These are phyloP conservation scores for Apiotrichum mycotoxinovorans DNA, from an alignment of 1,284 basidiomycete species.

Conservation along the genomic window DNA sequence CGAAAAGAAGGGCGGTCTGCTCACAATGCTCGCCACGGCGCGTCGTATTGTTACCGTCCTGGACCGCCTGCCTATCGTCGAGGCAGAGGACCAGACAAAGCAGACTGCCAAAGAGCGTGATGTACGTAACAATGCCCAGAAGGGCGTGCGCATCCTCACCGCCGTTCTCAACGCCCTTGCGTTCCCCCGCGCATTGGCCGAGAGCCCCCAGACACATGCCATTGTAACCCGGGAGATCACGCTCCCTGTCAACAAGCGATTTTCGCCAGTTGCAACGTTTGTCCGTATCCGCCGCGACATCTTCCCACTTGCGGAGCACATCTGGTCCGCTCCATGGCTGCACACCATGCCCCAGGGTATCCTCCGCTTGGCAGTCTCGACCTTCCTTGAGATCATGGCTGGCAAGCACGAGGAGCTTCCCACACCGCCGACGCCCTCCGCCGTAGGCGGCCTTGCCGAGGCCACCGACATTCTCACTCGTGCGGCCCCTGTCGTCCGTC, in stretches of 20 bases:
- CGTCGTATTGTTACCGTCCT: slow-evolving; percentile 60
- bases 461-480: slow-evolving; percentile 7
- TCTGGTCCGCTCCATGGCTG: slow-evolving; percentile 87
- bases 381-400: slow-evolving; percentile 74
- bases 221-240: slow-evolving; percentile 21
- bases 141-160: slow-evolving; percentile 53
- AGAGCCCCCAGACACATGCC: slow-evolving; percentile 71
- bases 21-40: slow-evolving; percentile 63
- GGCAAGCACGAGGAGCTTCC: slow-evolving; percentile 70
- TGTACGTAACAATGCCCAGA: slow-evolving; percentile 38
- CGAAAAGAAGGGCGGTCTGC: slow-evolving; percentile 67
- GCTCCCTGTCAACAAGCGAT: slow-evolving; percentile 62
- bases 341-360: slow-evolving; percentile 66
- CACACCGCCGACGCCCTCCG: neutral
- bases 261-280: slow-evolving; percentile 69
- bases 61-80: slow-evolving; percentile 48
- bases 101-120: slow-evolving; percentile 60
- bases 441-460: slow-evolving; percentile 22
- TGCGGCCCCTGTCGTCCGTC: slow-evolving; percentile 4
- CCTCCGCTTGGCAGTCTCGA: slow-evolving; percentile 69
- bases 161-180: slow-evolving; percentile 73
- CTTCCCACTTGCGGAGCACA: slow-evolving; percentile 63
- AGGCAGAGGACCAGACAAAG: slow-evolving; percentile 58
- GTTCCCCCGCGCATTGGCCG: slow-evolving; percentile 73
- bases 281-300: slow-evolving; percentile 71